Conservation (phyloP, 768 basidiomycete genomes). For the Lepiota venenata region DNA sequence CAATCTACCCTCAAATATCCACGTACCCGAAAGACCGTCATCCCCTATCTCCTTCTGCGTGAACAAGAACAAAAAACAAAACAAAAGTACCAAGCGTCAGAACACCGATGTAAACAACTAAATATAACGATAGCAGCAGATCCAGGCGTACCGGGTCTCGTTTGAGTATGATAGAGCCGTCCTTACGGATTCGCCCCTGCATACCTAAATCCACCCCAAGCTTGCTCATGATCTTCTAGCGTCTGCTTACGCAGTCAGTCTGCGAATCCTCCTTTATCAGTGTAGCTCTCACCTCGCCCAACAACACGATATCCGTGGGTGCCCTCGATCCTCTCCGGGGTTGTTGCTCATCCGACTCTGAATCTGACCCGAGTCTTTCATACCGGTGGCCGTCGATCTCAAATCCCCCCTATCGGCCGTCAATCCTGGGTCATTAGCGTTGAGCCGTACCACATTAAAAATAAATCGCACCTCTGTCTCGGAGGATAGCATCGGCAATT, state of each 20-base stretch:
- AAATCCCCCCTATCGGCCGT: background rate
- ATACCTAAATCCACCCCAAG: conserved; percentile 67
- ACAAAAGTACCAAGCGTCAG: background rate
- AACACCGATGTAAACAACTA: background rate
- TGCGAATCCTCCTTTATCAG: background rate
- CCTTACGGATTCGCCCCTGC: conserved; percentile 53
- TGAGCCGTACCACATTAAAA: background rate
- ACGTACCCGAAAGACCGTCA: conserved; percentile 36
- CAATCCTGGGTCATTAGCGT: too few species aligned
- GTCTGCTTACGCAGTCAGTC: conserved; percentile 37
- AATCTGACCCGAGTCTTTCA: conserved; percentile 6
- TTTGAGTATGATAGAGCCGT: conserved; percentile 59
- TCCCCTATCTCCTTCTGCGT: conserved; percentile 39
- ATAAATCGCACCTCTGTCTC: conserved; percentile 1
- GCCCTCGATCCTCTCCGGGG: conserved; percentile 12
- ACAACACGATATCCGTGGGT: conserved; percentile 29
- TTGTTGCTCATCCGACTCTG: background rate
- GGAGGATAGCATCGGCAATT: background rate
- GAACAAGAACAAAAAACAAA: conserved; percentile 1
- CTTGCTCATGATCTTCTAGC: conserved; percentile 45
- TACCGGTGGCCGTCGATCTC: conserved; percentile 15
- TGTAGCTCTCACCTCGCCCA: conserved; percentile 37
- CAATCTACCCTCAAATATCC: conserved; percentile 58
- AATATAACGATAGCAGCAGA: background rate
- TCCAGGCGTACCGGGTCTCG: conserved; percentile 51